These are phyloP conservation scores for Fagus crenata DNA, from an alignment of 306 rosid species.

Conservation along the genomic window DNA sequence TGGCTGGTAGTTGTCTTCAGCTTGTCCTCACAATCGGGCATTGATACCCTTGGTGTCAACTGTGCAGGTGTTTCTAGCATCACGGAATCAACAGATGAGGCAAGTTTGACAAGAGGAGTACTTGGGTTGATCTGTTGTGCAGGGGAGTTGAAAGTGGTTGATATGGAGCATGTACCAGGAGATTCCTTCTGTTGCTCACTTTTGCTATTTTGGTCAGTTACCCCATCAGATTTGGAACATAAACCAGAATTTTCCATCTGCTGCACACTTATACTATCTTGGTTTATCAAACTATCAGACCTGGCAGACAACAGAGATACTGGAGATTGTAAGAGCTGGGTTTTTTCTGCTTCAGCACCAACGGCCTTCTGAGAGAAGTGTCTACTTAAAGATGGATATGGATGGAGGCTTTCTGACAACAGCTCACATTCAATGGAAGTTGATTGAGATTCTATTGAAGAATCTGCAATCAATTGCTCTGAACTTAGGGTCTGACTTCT, in stretches of 20 bases:
- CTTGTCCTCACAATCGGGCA: slow-evolving; percentile 45
- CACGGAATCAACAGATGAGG: slow-evolving; percentile 35
- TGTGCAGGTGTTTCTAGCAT: slow-evolving; percentile 54
- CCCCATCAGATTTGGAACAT: slow-evolving; percentile 15
- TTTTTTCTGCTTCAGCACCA: slow-evolving; percentile 29
- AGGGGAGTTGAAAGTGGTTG: slow-evolving; percentile 32
- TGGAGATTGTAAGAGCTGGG: slow-evolving; percentile 29
- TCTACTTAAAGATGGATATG: slow-evolving; percentile 32
- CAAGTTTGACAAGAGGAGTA: slow-evolving; percentile 41
- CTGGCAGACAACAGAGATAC: slow-evolving; percentile 24
- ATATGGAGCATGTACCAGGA: slow-evolving; percentile 19
- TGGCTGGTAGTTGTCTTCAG: slow-evolving; percentile 24
- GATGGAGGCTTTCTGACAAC: slow-evolving; percentile 27
- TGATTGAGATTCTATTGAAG: slow-evolving; percentile 22
- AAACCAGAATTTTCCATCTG: slow-evolving; percentile 25
- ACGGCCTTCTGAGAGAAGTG: slow-evolving; percentile 43
- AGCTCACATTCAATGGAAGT: slow-evolving; percentile 33
- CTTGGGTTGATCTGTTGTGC: slow-evolving; percentile 26
- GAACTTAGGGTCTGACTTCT: slow-evolving; percentile 27
- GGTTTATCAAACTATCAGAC: slow-evolving; percentile 30
- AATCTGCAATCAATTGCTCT: slow-evolving; percentile 35
- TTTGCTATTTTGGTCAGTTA: slow-evolving; percentile 24
- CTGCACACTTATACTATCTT: slow-evolving; percentile 23
- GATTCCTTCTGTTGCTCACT: slow-evolving; percentile 35
- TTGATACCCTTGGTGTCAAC: slow-evolving; percentile 46